A percentile compares a stretch with the other conserved stretches of the same genome.
Conservation (phyloP, 768 basidiomycete species). For the Kwoniella bestiolae region DNA sequence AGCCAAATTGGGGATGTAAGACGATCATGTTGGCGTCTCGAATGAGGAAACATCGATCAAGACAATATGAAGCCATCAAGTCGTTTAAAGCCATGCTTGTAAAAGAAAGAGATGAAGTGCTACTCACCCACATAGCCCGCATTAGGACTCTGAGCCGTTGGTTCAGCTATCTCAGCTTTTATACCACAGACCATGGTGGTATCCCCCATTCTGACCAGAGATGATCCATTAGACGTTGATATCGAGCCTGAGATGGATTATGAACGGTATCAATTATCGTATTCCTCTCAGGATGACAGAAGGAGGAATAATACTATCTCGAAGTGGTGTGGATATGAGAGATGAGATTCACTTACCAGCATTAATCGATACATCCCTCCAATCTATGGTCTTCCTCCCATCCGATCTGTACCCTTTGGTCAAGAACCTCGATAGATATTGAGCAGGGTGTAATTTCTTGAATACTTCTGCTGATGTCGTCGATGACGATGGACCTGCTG, state of each 20-base stretch:
- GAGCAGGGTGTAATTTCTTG: constrained; percentile 83
- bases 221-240: constrained; percentile 89
- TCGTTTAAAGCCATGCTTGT: too few species aligned
- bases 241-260: constrained; percentile 72
- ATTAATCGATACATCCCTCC: constrained; percentile 78
- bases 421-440: constrained; percentile 85
- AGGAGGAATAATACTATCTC: too few species aligned
- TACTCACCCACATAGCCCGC: constrained; percentile 80
- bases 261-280: not conserved
- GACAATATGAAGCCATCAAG: not conserved
- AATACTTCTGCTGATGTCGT: constrained; percentile 62
- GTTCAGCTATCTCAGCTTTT: constrained; percentile 92
- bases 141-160: constrained; percentile 73
- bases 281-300: not conserved
- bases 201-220: constrained; percentile 84
- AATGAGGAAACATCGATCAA: too few species aligned
- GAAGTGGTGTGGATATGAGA: too few species aligned
- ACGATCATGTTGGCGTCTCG: too few species aligned
- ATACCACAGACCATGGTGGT: constrained; percentile 97
- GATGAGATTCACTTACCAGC: constrained; percentile 66
- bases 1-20: too few species aligned
- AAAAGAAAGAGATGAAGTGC: not conserved
- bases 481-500: constrained; percentile 27
- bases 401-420: constrained; percentile 79
- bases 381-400: constrained; percentile 70